Evolutionary conservation across 306 rosid species (phyloP).

Genomic region (Cyamopsis tetragonoloba): DNA sequence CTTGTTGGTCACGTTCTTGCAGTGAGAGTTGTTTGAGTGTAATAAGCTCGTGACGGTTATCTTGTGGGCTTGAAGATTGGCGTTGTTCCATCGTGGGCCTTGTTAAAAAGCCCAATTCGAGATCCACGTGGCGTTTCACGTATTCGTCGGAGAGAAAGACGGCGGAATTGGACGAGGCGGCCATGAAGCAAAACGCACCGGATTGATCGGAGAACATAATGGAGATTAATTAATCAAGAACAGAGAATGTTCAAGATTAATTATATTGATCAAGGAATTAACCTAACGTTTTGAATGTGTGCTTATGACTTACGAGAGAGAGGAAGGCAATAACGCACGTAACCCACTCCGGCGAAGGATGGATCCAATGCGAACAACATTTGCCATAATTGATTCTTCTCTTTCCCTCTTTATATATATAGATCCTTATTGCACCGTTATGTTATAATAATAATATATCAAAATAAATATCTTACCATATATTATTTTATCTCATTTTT

Average conservation of each 20-base stretch:
- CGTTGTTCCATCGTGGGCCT: slow-evolving; percentile 15
- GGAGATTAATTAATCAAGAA: too few species aligned
- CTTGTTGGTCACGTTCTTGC: background rate
- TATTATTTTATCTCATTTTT: too few species aligned
- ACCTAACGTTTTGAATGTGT: too few species aligned
- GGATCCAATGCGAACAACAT: slow-evolving; percentile 73
- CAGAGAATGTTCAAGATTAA: background rate
- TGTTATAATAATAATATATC: too few species aligned
- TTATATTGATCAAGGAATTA: too few species aligned
- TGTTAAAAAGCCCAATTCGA: slow-evolving; percentile 25
- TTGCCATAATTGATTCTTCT: background rate
- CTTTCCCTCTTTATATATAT: slow-evolving; percentile 21
- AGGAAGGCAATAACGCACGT: background rate
- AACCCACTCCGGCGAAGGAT: slow-evolving; percentile 58
- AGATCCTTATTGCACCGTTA: too few species aligned
- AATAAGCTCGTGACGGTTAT: background rate
- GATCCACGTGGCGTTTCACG: slow-evolving; percentile 18
- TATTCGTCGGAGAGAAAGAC: slow-evolving; percentile 46
- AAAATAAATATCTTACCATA: too few species aligned
- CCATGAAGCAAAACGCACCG: slow-evolving; percentile 28
- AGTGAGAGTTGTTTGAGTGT: background rate
- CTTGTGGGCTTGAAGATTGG: background rate
- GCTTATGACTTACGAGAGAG: slow-evolving; percentile 8
- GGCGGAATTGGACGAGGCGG: slow-evolving; percentile 27
- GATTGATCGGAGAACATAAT: background rate